Percentiles rank a stretch among this genome's conserved stretches.
phyloP scores from a whole-genome alignment of 495 filamentous ascomycete genomes.

The Darksidea phi region DNA sequence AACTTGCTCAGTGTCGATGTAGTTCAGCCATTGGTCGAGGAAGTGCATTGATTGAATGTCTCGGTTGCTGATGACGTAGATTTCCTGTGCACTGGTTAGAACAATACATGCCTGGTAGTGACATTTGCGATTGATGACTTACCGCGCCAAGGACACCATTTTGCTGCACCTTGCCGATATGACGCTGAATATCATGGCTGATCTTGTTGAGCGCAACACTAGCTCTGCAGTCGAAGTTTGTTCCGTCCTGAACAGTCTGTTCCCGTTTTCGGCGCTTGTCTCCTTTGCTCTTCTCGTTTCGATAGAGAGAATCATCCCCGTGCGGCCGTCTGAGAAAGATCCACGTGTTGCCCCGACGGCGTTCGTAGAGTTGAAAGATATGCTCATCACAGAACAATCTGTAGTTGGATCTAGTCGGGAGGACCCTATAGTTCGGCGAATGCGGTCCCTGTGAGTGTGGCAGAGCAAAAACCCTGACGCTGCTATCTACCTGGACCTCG shows the following conservation, averaged over 20 bases:
- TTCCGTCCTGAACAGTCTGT: conserved; percentile 44
- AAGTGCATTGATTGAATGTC: conserved; percentile 48
- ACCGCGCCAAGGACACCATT: conserved; percentile 47
- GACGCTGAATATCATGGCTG: conserved; percentile 43
- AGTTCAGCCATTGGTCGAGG: conserved; percentile 53
- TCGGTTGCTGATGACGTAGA: conserved; percentile 55
- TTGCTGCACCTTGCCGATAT: conserved; percentile 49
- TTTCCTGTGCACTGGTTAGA: conserved; percentile 42
- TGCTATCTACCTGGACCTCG: conserved; percentile 46
- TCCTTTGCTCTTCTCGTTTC: conserved; percentile 39
- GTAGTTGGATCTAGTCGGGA: conserved; percentile 50
- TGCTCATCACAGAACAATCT: conserved; percentile 48
- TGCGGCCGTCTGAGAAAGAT: conserved; percentile 44
- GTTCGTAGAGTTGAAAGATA: conserved; percentile 49
- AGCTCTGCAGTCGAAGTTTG: conserved; percentile 46
- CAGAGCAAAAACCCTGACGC: conserved; percentile 52
- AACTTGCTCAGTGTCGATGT: conserved; percentile 48
- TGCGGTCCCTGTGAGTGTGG: conserved; percentile 47
- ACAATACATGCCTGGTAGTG: neutral
- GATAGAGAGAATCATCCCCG: conserved; percentile 44
- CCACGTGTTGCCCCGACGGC: conserved; percentile 47
- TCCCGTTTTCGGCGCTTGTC: conserved; percentile 43
- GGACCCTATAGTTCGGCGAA: conserved; percentile 40
- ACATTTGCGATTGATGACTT: conserved; percentile 17
- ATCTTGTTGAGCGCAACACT: conserved; percentile 53